Conservation (phyloP, 495 filamentous ascomycete species). For the Cryomyces antarcticus region DNA sequence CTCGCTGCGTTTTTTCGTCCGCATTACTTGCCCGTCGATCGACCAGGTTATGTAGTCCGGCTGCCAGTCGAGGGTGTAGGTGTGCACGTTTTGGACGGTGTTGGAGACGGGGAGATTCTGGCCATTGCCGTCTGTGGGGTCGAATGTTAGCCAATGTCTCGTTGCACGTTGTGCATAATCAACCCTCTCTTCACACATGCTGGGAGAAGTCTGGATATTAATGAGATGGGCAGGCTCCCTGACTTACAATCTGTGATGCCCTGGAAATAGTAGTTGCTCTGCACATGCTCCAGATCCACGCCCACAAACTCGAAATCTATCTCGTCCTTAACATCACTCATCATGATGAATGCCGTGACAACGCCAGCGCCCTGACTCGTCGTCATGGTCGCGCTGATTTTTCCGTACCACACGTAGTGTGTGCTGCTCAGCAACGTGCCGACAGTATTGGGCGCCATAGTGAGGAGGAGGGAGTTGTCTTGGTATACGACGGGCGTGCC, state of each 20-base stretch:
- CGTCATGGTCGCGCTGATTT: conserved; percentile 68
- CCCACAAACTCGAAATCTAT: conserved; percentile 95
- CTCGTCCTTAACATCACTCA: conserved; percentile 90
- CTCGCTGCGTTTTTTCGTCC: conserved; percentile 47
- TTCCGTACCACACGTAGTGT: conserved; percentile 93
- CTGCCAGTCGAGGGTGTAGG: conserved; percentile 85
- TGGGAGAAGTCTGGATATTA: background rate
- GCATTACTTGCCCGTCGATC: conserved; percentile 57
- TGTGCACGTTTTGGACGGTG: conserved; percentile 65
- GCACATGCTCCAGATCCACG: conserved; percentile 49
- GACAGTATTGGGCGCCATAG: conserved; percentile 61
- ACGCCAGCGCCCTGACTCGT: conserved; percentile 71
- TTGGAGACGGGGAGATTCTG: conserved; percentile 50
- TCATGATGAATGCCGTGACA: conserved; percentile 85
- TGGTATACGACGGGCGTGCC: conserved; percentile 49
- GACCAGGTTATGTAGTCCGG: conserved; percentile 70
- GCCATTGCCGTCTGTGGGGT: conserved; percentile 41
- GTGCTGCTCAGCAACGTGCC: conserved; percentile 81
- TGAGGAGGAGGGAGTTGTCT: conserved; percentile 46
- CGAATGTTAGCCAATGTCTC: conserved; percentile 7
- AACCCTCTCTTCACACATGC: background rate
- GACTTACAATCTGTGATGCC: conserved; percentile 77
- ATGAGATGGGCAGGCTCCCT: background rate
- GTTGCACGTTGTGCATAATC: background rate
- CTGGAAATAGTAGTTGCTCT: conserved; percentile 96